A percentile compares a stretch with the other conserved stretches of the same genome.
Conservation (phyloP, 371 early-diverging fungal species). For the Mortierella sp. region DNA sequence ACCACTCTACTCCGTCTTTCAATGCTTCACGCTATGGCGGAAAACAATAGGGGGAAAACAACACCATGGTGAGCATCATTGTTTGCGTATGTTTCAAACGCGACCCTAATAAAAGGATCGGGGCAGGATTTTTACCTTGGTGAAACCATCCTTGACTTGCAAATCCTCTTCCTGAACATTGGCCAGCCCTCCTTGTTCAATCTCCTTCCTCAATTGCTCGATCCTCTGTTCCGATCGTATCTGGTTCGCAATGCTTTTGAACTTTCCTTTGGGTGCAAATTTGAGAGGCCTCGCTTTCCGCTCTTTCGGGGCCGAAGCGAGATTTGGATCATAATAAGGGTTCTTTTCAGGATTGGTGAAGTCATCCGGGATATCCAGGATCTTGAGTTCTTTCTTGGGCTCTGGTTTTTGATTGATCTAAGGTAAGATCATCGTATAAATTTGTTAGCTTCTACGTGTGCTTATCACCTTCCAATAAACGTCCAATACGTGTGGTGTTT, state of each 20-base stretch:
- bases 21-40: conserved; percentile 70
- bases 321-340: conserved; percentile 85
- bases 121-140: too few species aligned
- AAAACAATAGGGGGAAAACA: conserved; percentile 6
- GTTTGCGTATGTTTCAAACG: not conserved
- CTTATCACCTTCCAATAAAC: too few species aligned
- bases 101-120: too few species aligned
- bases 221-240: conserved; percentile 76
- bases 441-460: too few species aligned
- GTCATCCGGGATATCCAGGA: conserved; percentile 56
- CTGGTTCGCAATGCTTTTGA: conserved; percentile 81
- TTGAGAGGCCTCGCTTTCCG: conserved; percentile 71
- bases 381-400: conserved; percentile 59
- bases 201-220: conserved; percentile 86
- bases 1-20: conserved; percentile 91
- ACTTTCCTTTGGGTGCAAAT: conserved; percentile 88
- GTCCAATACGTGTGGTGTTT: too few species aligned
- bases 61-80: not conserved
- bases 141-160: conserved; percentile 74
- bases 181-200: conserved; percentile 82
- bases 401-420: conserved; percentile 51
- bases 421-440: not conserved
- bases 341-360: conserved; percentile 79
- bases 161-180: conserved; percentile 88
- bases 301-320: conserved; percentile 63